Conservation (phyloP, 768 basidiomycete species). For the Tubosaeta sp. region DNA sequence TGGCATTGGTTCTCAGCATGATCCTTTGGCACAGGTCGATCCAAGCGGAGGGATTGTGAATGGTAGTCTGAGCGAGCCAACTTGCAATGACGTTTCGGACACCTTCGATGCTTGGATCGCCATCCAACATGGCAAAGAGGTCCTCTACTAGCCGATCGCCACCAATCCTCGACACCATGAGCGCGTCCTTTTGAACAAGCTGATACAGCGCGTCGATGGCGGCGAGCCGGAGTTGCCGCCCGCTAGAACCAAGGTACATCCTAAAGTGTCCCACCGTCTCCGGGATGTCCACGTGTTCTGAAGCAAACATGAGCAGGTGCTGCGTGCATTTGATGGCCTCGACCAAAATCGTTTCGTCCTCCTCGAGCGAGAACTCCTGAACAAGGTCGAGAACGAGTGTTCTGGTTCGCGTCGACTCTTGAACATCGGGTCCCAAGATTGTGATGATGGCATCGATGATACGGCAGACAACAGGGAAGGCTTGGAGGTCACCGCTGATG, state of each 20-base stretch:
- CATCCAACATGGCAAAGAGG: slow-evolving; percentile 91
- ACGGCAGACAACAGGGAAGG: slow-evolving; percentile 87
- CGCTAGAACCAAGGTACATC: slow-evolving; percentile 70
- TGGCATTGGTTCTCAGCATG: slow-evolving; percentile 89
- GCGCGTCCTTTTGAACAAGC: slow-evolving; percentile 91
- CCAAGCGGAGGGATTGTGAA: slow-evolving; percentile 94
- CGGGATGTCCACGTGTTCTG: slow-evolving; percentile 77
- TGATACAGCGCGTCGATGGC: slow-evolving; percentile 96
- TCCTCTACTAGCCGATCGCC: slow-evolving; percentile 94
- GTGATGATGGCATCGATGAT: slow-evolving; percentile 92
- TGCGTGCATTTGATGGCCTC: slow-evolving; percentile 96
- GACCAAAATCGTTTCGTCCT: slow-evolving; percentile 83
- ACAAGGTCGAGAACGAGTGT: slow-evolving; percentile 81
- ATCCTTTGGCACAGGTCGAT: slow-evolving; percentile 96
- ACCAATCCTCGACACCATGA: slow-evolving; percentile 87
- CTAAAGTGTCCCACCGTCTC: slow-evolving; percentile 76
- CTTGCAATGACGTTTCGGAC: slow-evolving; percentile 89
- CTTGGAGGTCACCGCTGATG: slow-evolving; percentile 83
- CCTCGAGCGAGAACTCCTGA: slow-evolving; percentile 77
- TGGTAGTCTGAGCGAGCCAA: slow-evolving; percentile 93
- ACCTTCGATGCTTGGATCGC: slow-evolving; percentile 89
- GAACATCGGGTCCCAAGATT: slow-evolving; percentile 91
- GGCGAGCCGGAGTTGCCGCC: slow-evolving; percentile 84
- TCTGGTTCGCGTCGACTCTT: slow-evolving; percentile 79
- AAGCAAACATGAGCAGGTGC: slow-evolving; percentile 95